Evolutionary conservation across 495 filamentous ascomycete species (phyloP).

Genomic region (Trichoderma erinaceum): DNA sequence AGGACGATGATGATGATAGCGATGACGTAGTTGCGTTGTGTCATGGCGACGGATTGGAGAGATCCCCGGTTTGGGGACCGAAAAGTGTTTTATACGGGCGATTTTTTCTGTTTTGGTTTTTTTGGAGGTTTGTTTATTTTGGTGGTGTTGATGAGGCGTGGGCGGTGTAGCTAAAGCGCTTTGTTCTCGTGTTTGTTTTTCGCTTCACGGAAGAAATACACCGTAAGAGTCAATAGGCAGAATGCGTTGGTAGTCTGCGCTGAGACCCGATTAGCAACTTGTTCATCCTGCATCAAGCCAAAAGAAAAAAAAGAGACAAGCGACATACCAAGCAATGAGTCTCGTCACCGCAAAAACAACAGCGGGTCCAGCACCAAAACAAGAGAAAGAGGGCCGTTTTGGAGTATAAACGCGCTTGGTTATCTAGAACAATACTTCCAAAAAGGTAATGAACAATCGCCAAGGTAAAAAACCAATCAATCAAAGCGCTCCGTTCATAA

Average conservation of each 20-base stretch:
- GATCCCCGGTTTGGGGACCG: neutral
- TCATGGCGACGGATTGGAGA: constrained; percentile 32
- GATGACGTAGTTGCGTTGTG: constrained; percentile 71
- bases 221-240: neutral
- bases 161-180: neutral
- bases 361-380: neutral
- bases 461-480: neutral
- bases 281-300: neutral
- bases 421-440: no score
- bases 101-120: neutral
- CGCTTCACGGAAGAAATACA: neutral
- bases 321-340: neutral
- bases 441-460: no score
- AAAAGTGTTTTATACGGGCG: neutral
- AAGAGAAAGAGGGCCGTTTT: no score
- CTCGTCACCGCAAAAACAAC: constrained; percentile 8
- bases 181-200: neutral
- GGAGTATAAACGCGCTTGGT: no score
- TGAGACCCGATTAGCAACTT: neutral
- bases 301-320: neutral
- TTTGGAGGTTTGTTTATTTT: neutral
- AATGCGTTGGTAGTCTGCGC: neutral
- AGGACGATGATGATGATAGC: constrained; percentile 77
- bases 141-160: neutral
- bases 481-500: neutral